A percentile compares a stretch with the other conserved stretches of the same genome.
phyloP scores from a whole-genome alignment of 169 alveolate genomes.

The Cryptosporidium xiaoi region DNA sequence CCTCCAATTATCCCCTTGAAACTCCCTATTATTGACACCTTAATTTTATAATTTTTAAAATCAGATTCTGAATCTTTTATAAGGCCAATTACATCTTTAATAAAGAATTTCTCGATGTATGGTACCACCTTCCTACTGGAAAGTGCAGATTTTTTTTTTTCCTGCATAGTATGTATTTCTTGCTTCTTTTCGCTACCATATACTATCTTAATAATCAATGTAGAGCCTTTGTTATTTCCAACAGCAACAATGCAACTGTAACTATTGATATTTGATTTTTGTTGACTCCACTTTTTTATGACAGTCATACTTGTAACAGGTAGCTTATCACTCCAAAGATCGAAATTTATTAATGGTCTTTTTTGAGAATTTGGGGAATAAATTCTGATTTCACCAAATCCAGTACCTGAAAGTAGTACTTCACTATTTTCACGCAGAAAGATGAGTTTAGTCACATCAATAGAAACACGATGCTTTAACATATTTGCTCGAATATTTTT shows the following conservation, averaged over 20 bases:
- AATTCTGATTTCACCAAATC: slow-evolving; percentile 43
- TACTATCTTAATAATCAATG: slow-evolving; percentile 8
- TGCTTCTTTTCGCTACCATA: neutral
- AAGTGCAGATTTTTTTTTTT: slow-evolving; percentile 24
- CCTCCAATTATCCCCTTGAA: slow-evolving; percentile 72
- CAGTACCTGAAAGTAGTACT: slow-evolving; percentile 69
- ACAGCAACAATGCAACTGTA: slow-evolving; percentile 33
- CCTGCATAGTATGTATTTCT: neutral
- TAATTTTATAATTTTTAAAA: slow-evolving; percentile 1
- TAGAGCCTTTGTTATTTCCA: slow-evolving; percentile 66
- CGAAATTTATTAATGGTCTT: slow-evolving; percentile 43
- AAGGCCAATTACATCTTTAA: neutral
- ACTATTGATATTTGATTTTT: slow-evolving; percentile 15
- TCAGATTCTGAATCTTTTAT: neutral
- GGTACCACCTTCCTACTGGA: slow-evolving; percentile 12
- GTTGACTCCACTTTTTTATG: slow-evolving; percentile 12
- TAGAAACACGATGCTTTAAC: slow-evolving; percentile 37
- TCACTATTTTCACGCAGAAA: slow-evolving; percentile 32
- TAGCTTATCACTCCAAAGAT: slow-evolving; percentile 60
- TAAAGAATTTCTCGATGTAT: neutral
- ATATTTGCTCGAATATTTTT: slow-evolving; percentile 23
- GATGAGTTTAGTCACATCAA: slow-evolving; percentile 19
- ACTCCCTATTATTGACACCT: slow-evolving; percentile 26
- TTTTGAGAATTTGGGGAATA: slow-evolving; percentile 44
- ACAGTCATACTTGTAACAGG: slow-evolving; percentile 31